Base-by-base conservation (phyloP, 306 rosid species). In the Vigna trinervia region DNA sequence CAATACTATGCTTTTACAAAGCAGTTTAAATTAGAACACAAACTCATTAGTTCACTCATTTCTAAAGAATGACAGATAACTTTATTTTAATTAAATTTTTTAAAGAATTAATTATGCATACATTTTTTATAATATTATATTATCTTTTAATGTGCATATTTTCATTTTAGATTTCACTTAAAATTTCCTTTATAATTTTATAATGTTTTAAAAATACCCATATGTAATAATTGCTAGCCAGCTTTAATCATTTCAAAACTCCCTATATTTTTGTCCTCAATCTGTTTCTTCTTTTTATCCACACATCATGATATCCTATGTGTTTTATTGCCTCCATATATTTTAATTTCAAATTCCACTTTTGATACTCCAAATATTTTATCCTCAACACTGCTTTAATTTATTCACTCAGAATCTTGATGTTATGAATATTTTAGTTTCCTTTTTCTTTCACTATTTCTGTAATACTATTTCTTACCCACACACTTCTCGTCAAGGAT, bases 401-500 rank as follows among this genome's bases (percentile, higher is more conserved):
- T 63, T 17, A 48, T 0, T 71, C 34, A 52, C 50, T 32, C 45
- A 30, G 14, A 14, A 15, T 48, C 46, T 30, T 51, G 62, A 70
- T 64, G 17, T n/a, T n/a, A 30, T n/a, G 53, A 34, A n/a, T 12
- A 12, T 36, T 34, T 10, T 51, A 2, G 6, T 14, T 20, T 53
- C 17, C 30, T 43, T 20, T 12, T 12, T 38, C 1, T 63, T 23
- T 38, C 28, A n/a, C 65, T 52, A 2, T 22, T 76, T 38, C 30
- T 10, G 30, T 4, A 46, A 3, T 14, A 56, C 51, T 57, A 48
- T 23, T 59, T 81, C 19, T 39, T 15, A 43, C 50, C 50, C 70
- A 1, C 58, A 45, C 32, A 70, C 23, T 48, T 63, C 19, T 48
- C 34, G 36, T 75, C 34, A 60, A 34, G 65, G 72, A 58, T 75